Evolutionary conservation across 2,329 filamentous ascomycete genomes (phyloP).

Genomic region (Xylariaceae sp.): DNA sequence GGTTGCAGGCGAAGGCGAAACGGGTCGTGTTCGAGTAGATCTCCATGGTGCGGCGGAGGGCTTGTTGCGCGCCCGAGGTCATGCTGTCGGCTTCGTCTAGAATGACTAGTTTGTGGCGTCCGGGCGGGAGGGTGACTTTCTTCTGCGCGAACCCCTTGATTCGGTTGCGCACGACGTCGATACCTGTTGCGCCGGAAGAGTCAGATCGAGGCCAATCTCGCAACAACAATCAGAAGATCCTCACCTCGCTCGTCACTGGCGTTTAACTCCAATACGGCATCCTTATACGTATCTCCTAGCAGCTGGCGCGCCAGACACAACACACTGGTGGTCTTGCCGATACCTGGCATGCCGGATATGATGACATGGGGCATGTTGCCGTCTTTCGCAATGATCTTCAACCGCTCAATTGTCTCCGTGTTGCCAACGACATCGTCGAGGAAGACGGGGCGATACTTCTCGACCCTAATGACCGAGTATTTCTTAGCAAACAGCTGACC

Average conservation of each 20-base stretch:
- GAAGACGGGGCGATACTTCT: conserved; percentile 94
- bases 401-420: conserved; percentile 90
- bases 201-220: background rate
- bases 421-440: conserved; percentile 97
- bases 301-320: conserved; percentile 88
- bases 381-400: conserved; percentile 97
- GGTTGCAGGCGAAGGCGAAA: conserved; percentile 97
- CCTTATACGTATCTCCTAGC: conserved; percentile 89
- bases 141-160: conserved; percentile 99
- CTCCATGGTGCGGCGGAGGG: conserved; percentile 93
- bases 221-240: background rate
- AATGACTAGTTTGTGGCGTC: conserved; percentile 93
- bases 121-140: conserved; percentile 88
- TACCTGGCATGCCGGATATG: conserved; percentile 98
- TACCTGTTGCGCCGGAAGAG: conserved; percentile 48
- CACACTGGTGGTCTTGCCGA: conserved; percentile 96
- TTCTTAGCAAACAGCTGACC: conserved; percentile 16
- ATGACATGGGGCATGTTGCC: conserved; percentile 99
- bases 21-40: conserved; percentile 95
- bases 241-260: conserved; percentile 87
- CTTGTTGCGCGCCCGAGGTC: conserved; percentile 95
- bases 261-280: conserved; percentile 93
- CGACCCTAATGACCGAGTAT: conserved; percentile 61
- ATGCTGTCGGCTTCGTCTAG: conserved; percentile 98
- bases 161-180: conserved; percentile 92